Percentiles rank a stretch among this genome's conserved stretches.
Evolutionary conservation across 2,329 filamentous ascomycete genomes (phyloP).

Genomic region (Apiospora hydei): DNA sequence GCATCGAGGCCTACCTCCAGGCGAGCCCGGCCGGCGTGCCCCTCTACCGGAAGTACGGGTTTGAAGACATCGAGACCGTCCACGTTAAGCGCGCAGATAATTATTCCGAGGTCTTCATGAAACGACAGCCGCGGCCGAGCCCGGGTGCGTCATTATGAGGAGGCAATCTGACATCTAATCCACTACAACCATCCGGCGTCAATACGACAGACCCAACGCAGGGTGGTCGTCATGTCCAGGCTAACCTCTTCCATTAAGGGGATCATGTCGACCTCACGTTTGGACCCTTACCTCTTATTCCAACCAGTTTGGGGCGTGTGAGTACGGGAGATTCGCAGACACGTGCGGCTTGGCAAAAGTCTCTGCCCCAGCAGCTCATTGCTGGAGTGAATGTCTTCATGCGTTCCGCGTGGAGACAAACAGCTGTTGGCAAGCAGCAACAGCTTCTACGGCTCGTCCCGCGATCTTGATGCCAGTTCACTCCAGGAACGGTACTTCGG

Average conservation of each 20-base stretch:
- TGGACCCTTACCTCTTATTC: not conserved
- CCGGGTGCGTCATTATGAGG: not conserved
- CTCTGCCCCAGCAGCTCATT: too few relatives aligned
- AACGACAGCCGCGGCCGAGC: not conserved
- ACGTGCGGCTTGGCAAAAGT: not conserved
- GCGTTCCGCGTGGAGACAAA: not conserved
- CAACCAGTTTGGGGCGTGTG: too few relatives aligned
- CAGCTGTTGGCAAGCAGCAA: not conserved
- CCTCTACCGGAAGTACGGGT: constrained; percentile 58
- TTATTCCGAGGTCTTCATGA: constrained; percentile 19
- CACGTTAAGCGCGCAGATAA: not conserved
- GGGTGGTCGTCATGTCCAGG: not conserved
- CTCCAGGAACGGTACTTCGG: not conserved
- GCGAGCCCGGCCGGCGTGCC: constrained; percentile 55
- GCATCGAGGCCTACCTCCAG: constrained; percentile 57
- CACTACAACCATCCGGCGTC: not conserved
- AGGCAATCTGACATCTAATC: not conserved
- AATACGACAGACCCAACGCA: not conserved
- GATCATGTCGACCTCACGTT: not conserved
- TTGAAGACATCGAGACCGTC: constrained; percentile 35
- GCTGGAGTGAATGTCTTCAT: not conserved
- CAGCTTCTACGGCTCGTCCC: not conserved
- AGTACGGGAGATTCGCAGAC: not conserved
- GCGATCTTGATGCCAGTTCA: not conserved
- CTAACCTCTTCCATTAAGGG: not conserved